These are phyloP conservation scores for Teunomyces pallodes DNA, from an alignment of 805 yeast species.

Conservation along the genomic window DNA sequence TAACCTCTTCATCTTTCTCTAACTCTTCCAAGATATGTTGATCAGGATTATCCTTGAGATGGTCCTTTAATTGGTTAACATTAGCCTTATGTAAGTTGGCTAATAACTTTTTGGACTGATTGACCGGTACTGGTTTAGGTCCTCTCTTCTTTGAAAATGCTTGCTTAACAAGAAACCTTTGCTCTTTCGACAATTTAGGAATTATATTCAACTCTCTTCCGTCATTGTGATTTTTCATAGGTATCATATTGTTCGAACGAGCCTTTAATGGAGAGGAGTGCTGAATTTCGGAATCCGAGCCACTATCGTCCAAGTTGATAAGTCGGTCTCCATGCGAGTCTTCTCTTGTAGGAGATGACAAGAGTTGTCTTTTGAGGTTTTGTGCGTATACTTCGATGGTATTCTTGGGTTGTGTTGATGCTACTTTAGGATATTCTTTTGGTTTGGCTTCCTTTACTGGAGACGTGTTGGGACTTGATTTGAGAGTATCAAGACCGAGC, in stretches of 20 bases:
- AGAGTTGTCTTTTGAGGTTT: conserved; percentile 24
- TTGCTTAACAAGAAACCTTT: conserved; percentile 29
- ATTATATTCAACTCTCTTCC: conserved; percentile 14
- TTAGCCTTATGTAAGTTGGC: conserved; percentile 41
- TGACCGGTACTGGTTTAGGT: conserved; percentile 7
- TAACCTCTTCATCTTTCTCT: conserved; percentile 42
- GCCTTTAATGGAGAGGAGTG: conserved; percentile 12
- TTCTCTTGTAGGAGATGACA: conserved; percentile 24
- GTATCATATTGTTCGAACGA: conserved; percentile 3
- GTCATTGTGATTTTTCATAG: neutral
- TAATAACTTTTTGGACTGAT: conserved; percentile 27
- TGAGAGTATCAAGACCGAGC: conserved; percentile 6
- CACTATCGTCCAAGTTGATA: conserved; percentile 30
- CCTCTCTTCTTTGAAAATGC: conserved; percentile 26
- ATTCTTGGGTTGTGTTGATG: conserved; percentile 14
- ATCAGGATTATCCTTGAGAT: conserved; percentile 21
- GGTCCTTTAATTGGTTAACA: conserved; percentile 39
- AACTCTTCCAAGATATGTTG: conserved; percentile 32
- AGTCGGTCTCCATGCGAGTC: conserved; percentile 4
- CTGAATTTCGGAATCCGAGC: conserved; percentile 17
- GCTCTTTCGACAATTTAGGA: conserved; percentile 33
- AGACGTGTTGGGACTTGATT: conserved; percentile 33
- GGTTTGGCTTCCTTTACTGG: conserved; percentile 18
- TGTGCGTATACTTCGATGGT: conserved; percentile 39
- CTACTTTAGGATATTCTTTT: conserved; percentile 5